Evolutionary conservation across 2,329 filamentous ascomycete species (phyloP).

Genomic region (Colletotrichum coccodes): DNA sequence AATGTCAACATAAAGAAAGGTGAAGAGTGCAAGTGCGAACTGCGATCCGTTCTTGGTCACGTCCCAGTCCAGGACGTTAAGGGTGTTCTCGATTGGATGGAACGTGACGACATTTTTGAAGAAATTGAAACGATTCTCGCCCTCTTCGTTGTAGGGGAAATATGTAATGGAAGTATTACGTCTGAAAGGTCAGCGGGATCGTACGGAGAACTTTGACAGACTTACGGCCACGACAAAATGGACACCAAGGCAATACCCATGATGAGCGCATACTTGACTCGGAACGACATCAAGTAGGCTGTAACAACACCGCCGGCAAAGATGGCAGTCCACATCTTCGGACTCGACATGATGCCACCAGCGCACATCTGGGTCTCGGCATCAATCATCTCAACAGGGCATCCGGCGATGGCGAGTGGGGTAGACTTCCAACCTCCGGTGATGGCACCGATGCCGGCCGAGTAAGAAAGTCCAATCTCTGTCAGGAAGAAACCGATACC

Average conservation of each 20-base stretch:
- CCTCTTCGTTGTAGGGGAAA: slow-evolving; percentile 74
- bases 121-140: slow-evolving; percentile 74
- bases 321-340: slow-evolving; percentile 89
- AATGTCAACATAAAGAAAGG: slow-evolving; percentile 83
- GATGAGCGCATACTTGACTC: slow-evolving; percentile 79
- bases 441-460: slow-evolving; percentile 83
- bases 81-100: slow-evolving; percentile 72
- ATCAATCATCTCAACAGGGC: slow-evolving; percentile 65
- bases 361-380: slow-evolving; percentile 59
- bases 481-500: slow-evolving; percentile 74
- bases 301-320: slow-evolving; percentile 84
- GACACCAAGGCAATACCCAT: slow-evolving; percentile 78
- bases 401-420: slow-evolving; percentile 82
- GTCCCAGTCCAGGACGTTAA: slow-evolving; percentile 75
- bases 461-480: slow-evolving; percentile 77
- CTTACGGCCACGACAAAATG: slow-evolving; percentile 79
- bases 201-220: slow-evolving; percentile 32
- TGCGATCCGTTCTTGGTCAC: slow-evolving; percentile 65
- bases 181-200: slow-evolving; percentile 45
- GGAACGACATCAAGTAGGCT: slow-evolving; percentile 82
- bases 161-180: slow-evolving; percentile 77
- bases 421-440: slow-evolving; percentile 73
- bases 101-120: slow-evolving; percentile 79
- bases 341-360: slow-evolving; percentile 78
- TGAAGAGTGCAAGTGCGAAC: slow-evolving; percentile 78